A percentile compares a stretch with the other conserved stretches of the same genome.
Conservation (phyloP, 208 protist species). For the Herpetomonas tarakana region DNA sequence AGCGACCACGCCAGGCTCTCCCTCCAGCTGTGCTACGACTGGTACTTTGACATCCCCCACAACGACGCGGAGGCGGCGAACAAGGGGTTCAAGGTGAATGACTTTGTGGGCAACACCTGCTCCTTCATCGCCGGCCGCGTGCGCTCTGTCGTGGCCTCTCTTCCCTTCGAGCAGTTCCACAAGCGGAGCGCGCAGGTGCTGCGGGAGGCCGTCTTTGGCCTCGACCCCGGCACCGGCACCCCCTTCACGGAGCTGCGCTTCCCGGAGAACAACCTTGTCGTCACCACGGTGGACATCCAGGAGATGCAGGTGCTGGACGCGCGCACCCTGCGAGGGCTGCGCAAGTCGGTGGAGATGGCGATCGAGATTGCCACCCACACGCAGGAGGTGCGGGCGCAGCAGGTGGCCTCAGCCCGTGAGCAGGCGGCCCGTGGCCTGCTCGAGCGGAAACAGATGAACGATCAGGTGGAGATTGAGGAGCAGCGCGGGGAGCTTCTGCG, state of each 20-base stretch:
- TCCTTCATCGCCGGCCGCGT: slow-evolving; percentile 85
- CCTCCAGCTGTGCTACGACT: slow-evolving; percentile 88
- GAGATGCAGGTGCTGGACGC: slow-evolving; percentile 94
- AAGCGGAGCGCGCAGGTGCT: slow-evolving; percentile 63
- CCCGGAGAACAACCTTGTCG: slow-evolving; percentile 88
- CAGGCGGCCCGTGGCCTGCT: slow-evolving; percentile 90
- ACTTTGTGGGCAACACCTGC: slow-evolving; percentile 87
- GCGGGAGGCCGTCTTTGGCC: slow-evolving; percentile 79
- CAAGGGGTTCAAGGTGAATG: slow-evolving; percentile 74
- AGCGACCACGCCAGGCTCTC: slow-evolving; percentile 84
- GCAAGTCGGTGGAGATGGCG: slow-evolving; percentile 96
- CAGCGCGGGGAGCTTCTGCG: slow-evolving; percentile 80
- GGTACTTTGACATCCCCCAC: slow-evolving; percentile 80
- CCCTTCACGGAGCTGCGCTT: slow-evolving; percentile 77
- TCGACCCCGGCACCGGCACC: slow-evolving; percentile 44
- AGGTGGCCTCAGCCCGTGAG: slow-evolving; percentile 88
- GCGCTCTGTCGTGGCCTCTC: slow-evolving; percentile 65
- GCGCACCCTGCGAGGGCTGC: slow-evolving; percentile 91
- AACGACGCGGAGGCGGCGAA: slow-evolving; percentile 46
- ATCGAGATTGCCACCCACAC: slow-evolving; percentile 96
- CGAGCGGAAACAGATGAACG: slow-evolving; percentile 90
- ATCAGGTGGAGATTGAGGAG: slow-evolving; percentile 91
- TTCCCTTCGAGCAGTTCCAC: slow-evolving; percentile 91
- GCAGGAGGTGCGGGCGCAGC: slow-evolving; percentile 91
- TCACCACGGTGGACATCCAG: slow-evolving; percentile 96